These are phyloP conservation scores for Coprinopsis sp. DNA, from an alignment of 768 basidiomycete genomes.

Conservation along the genomic window DNA sequence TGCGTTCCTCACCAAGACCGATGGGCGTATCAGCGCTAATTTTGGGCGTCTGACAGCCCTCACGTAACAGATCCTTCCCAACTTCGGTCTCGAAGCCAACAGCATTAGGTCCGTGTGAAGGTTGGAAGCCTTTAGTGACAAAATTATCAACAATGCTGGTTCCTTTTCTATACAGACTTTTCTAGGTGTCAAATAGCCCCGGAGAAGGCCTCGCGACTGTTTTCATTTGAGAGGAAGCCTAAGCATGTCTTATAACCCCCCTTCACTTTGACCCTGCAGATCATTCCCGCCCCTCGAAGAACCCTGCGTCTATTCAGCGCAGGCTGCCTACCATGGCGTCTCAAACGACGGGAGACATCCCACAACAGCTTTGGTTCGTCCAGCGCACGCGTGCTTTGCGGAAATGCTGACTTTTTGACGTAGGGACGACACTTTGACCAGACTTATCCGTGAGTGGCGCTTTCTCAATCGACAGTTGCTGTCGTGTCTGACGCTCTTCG, in stretches of 20 bases:
- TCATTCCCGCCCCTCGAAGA: slow-evolving; percentile 36
- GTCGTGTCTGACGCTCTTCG: slow-evolving; percentile 5
- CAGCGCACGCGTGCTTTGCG: slow-evolving; percentile 12
- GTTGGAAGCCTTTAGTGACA: slow-evolving; percentile 33
- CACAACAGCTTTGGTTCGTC: slow-evolving; percentile 62
- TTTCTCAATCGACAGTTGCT: background rate
- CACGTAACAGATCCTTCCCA: slow-evolving; percentile 11
- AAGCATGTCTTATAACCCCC: slow-evolving; percentile 43
- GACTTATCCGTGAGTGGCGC: slow-evolving; percentile 47
- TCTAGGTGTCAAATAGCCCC: slow-evolving; percentile 51
- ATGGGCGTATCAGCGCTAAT: slow-evolving; percentile 8
- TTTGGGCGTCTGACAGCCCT: slow-evolving; percentile 12
- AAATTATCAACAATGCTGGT: slow-evolving; percentile 37
- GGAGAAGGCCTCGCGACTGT: slow-evolving; percentile 50
- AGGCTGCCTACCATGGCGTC: slow-evolving; percentile 47
- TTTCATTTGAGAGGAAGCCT: slow-evolving; percentile 41
- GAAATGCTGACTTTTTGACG: slow-evolving; percentile 11
- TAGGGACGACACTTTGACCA: slow-evolving; percentile 66
- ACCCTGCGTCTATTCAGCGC: slow-evolving; percentile 23
- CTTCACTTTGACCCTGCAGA: slow-evolving; percentile 36
- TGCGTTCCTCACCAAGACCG: background rate
- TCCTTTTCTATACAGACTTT: slow-evolving; percentile 41
- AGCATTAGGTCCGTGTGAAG: slow-evolving; percentile 35
- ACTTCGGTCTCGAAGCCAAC: slow-evolving; percentile 10
- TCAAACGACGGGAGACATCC: slow-evolving; percentile 53